Base-by-base conservation (phyloP, 257 asterid genomes). In the Euphrasia confusa region DNA sequence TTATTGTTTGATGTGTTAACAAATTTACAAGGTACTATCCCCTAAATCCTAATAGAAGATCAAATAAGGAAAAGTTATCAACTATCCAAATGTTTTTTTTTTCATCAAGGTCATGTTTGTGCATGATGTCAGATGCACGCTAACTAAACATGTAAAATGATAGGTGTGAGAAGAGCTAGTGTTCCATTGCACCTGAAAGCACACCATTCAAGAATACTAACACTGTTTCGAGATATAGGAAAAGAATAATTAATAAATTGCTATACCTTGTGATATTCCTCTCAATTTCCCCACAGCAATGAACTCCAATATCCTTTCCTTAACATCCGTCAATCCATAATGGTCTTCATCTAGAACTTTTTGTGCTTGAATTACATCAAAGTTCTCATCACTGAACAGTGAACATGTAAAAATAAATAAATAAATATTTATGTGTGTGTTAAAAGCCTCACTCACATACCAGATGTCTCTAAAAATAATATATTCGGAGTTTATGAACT, bases 271-370 rank as follows among this genome's bases (percentile, higher is more conserved):
- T 35, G 97, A 79, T 39, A 84, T 79, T 82, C 97, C 99, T 77
- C 99, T 87, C 71, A 93, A 85, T 74, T 87, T 93, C 65, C 99
- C 99, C 65, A 93, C 99, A 24, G 99, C 99, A 70, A 93, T 93
- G 76, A 93, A 93, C 67, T 93, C 99, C 88, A 93, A 61, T 63
- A 93, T 93, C 85, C 99, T 83, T 78, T 93, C 99, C 82, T 93
- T 93, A 61, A 93, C 97, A 81, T 89, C 99, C 15, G 82, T 72
- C 76, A 93, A 79, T 72, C 99, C 99, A 77, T 89, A 93, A 72
- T 93, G 99, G 77, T 93, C 99, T 82, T 93, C 99, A 61, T 89
- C 96, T 58, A 93, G 91, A 75, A 93, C 84, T 60, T 74, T 74
- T 75, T 93, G 96, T 58, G 99, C 99, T 68, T 80, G 81, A 66